Conservation (phyloP, 805 yeast species). For the Hyphopichia homilentoma region DNA sequence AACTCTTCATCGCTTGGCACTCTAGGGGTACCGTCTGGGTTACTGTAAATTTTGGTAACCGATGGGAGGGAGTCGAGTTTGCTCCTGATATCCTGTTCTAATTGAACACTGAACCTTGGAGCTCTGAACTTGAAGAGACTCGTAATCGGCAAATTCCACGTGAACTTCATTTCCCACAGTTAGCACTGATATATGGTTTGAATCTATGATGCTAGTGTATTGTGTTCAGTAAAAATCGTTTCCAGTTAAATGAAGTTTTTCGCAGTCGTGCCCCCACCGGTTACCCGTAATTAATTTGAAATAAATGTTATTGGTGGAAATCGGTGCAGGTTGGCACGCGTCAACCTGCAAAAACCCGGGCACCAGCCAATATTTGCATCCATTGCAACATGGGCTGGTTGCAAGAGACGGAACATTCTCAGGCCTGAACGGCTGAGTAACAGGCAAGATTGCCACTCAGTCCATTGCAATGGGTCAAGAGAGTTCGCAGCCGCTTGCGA, state of each 20-base stretch:
- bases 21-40: constrained; percentile 72
- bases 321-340: background rate
- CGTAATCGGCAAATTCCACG: constrained; percentile 38
- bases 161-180: constrained; percentile 34
- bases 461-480: too few species aligned
- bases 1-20: constrained; percentile 68
- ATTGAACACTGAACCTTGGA: constrained; percentile 41
- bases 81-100: constrained; percentile 60
- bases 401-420: too few species aligned
- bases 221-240: constrained; percentile 1
- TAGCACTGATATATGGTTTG: constrained; percentile 2
- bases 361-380: constrained; percentile 1
- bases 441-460: too few species aligned
- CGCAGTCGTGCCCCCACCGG: too few species aligned
- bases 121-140: constrained; percentile 35
- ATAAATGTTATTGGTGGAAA: constrained; percentile 3
- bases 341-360: background rate
- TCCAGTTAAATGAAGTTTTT: constrained; percentile 1
- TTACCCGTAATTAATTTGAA: constrained; percentile 1
- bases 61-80: constrained; percentile 61
- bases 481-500: too few species aligned
- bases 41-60: constrained; percentile 63
- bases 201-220: constrained; percentile 4
- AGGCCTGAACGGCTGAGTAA: too few species aligned
- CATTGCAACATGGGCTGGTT: too few species aligned